Percentiles rank a stretch among this genome's conserved stretches.
Evolutionary conservation across 2,329 filamentous ascomycete genomes (phyloP).

Genomic region (Emmonsiellopsis sp.): DNA sequence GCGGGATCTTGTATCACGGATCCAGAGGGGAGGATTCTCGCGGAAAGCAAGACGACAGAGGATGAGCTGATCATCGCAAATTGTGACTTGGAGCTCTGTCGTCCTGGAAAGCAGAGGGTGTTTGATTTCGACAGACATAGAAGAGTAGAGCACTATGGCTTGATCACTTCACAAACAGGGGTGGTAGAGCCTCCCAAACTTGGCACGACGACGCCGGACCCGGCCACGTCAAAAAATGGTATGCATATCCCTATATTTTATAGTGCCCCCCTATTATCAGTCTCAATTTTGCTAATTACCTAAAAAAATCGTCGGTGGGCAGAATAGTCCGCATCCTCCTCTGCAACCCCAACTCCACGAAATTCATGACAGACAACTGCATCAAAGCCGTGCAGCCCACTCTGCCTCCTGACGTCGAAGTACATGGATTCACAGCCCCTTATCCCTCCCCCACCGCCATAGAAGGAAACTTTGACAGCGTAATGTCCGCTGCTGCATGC

Average conservation of each 20-base stretch:
- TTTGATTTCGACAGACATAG: conserved; percentile 26
- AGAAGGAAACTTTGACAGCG: conserved; percentile 17
- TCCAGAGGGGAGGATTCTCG: conserved; percentile 42
- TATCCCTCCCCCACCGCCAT: conserved; percentile 15
- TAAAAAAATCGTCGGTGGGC: too few relatives aligned
- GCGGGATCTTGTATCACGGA: conserved; percentile 40
- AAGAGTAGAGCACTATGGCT: conserved; percentile 21
- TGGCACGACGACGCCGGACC: neutral
- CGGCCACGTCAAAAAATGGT: too few relatives aligned
- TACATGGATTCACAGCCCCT: conserved; percentile 30
- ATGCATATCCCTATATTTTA: too few relatives aligned
- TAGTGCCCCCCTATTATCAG: too few relatives aligned
- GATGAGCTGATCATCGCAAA: conserved; percentile 45
- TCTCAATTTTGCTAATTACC: too few relatives aligned
- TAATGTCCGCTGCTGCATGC: conserved; percentile 51
- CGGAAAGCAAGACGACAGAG: conserved; percentile 37
- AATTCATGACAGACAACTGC: conserved; percentile 32
- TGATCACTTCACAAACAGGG: conserved; percentile 20
- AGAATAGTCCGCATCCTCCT: conserved; percentile 22
- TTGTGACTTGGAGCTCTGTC: conserved; percentile 40
- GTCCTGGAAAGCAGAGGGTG: conserved; percentile 39
- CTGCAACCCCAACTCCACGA: conserved; percentile 36
- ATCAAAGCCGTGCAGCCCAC: conserved; percentile 28
- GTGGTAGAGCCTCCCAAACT: conserved; percentile 31
- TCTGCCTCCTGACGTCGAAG: conserved; percentile 25